Percentiles rank a stretch among this genome's conserved stretches.
These are phyloP conservation scores for Camelina hispida DNA, from an alignment of 345 rosid genomes.

Conservation along the genomic window DNA sequence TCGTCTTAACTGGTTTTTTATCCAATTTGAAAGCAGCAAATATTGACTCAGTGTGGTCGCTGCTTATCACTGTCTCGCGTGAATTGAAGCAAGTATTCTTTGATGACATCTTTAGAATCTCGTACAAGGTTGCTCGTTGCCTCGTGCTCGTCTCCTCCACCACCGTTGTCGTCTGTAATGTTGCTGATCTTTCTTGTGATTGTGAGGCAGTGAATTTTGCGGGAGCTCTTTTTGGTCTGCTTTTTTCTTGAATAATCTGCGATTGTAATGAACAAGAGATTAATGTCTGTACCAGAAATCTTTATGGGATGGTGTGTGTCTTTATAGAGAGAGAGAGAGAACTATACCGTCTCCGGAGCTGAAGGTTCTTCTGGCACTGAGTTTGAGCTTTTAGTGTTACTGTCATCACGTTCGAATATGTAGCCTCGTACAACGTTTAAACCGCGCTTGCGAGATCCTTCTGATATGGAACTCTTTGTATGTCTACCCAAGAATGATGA, in stretches of 20 bases:
- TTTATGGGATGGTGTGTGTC: not conserved
- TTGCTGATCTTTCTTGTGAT: constrained; percentile 46
- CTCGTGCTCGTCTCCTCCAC: constrained; percentile 48
- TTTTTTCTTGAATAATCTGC: constrained; percentile 61
- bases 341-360: constrained; percentile 57
- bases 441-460: constrained; percentile 60
- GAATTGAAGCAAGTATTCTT: constrained; percentile 47
- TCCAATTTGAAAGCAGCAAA: constrained; percentile 85
- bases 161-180: constrained; percentile 39
- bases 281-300: constrained; percentile 5
- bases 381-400: constrained; percentile 57
- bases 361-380: constrained; percentile 61
- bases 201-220: constrained; percentile 71
- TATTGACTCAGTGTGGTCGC: constrained; percentile 63
- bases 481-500: constrained; percentile 79
- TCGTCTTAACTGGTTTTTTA: constrained; percentile 46
- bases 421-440: constrained; percentile 65
- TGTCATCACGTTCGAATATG: constrained; percentile 83
- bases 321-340: constrained; percentile 15
- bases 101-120: constrained; percentile 69
- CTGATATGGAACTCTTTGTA: constrained; percentile 56
- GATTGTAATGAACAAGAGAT: not conserved
- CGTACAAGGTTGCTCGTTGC: constrained; percentile 58
- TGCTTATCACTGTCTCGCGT: constrained; percentile 46
- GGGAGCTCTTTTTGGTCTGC: constrained; percentile 51